Evolutionary conservation across 768 basidiomycete species (phyloP).

Genomic region (Crassisporium funariophilum): DNA sequence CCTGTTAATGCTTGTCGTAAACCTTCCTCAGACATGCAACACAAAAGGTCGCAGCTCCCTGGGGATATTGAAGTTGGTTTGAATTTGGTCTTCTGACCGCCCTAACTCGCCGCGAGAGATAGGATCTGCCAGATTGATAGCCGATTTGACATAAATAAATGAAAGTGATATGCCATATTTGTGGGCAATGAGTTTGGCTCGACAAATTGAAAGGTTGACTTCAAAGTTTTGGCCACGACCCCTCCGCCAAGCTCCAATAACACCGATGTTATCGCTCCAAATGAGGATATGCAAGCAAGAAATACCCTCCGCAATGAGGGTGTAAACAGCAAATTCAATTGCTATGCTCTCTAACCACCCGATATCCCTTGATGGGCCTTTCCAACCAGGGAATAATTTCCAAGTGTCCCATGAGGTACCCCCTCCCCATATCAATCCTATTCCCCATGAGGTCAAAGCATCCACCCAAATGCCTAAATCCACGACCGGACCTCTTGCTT

Average conservation of each 20-base stretch:
- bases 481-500: background rate
- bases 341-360: slow-evolving; percentile 27
- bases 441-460: slow-evolving; percentile 39
- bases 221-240: slow-evolving; percentile 17
- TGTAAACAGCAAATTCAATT: slow-evolving; percentile 22
- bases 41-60: background rate
- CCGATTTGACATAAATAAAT: background rate
- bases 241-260: slow-evolving; percentile 28
- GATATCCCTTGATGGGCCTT: slow-evolving; percentile 16
- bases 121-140: background rate
- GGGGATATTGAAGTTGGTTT: background rate
- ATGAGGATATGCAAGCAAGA: slow-evolving; percentile 27
- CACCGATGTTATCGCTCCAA: slow-evolving; percentile 36
- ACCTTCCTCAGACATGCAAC: no score
- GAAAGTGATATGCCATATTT: background rate
- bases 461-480: slow-evolving; percentile 32
- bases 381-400: slow-evolving; percentile 15
- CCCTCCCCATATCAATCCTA: slow-evolving; percentile 37
- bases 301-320: slow-evolving; percentile 11
- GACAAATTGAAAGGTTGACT: slow-evolving; percentile 18
- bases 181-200: slow-evolving; percentile 2
- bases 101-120: background rate
- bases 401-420: slow-evolving; percentile 30
- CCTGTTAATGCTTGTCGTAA: no score
- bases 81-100: background rate